phyloP scores from a whole-genome alignment of 495 filamentous ascomycete genomes.

The Acidomyces sp. region DNA sequence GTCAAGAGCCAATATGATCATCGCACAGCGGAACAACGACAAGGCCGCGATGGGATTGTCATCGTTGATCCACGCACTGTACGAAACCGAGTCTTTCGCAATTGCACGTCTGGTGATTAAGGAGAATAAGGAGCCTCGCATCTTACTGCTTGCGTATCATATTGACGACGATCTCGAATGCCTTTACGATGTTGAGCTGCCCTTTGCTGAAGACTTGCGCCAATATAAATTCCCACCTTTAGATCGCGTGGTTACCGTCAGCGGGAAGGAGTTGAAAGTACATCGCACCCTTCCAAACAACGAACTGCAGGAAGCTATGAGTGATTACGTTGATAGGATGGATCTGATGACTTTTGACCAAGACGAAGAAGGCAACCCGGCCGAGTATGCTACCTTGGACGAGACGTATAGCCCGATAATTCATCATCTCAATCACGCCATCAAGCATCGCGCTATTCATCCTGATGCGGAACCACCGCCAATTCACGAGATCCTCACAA shows the following conservation, averaged over 20 bases:
- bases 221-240: constrained; percentile 82
- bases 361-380: constrained; percentile 60
- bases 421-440: constrained; percentile 75
- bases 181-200: constrained; percentile 82
- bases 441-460: constrained; percentile 67
- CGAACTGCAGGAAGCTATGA: constrained; percentile 65
- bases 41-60: constrained; percentile 72
- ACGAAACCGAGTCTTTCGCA: constrained; percentile 75
- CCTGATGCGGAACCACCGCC: constrained; percentile 54
- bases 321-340: constrained; percentile 86
- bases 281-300: constrained; percentile 79
- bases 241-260: constrained; percentile 73
- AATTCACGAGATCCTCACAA: constrained; percentile 52
- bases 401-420: constrained; percentile 85
- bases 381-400: constrained; percentile 65
- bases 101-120: constrained; percentile 76
- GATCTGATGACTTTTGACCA: constrained; percentile 54
- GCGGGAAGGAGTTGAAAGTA: constrained; percentile 69
- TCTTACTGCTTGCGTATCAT: constrained; percentile 70
- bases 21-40: constrained; percentile 59
- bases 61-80: constrained; percentile 77
- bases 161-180: constrained; percentile 78
- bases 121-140: constrained; percentile 57
- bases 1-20: constrained; percentile 59
- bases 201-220: constrained; percentile 84